Evolutionary conservation across 2,329 filamentous ascomycete genomes (phyloP), one percentile per base, ranked within the genome.

Genomic region (Paecilomyces sp.): DNA sequence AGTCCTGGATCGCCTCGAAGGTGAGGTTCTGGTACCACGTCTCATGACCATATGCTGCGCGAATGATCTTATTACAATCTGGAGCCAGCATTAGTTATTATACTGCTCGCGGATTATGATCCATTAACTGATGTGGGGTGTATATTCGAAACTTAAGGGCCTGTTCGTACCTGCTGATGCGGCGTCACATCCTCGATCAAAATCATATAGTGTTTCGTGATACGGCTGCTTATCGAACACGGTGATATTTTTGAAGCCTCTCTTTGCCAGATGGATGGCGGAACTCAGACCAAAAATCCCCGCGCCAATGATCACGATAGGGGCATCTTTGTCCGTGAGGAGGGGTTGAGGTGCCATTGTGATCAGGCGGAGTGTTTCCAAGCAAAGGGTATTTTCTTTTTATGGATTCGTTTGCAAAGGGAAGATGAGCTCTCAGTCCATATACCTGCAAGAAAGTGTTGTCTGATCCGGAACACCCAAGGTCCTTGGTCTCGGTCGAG

Each of bases 181-280:
- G 1, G 72, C 73, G 64, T 80, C 78, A 55, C 75, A 74, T 24
- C 79, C 80, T 0, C 68, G 60, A 1, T 69, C 62, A 57, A 77
- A 78, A 6, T 75, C 74, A 57, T 82, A 82, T 0, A 65, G 66
- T 0, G 70, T 69, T 34, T 75, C 58, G 12, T 77, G 71, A 34
- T 80, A 72, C 18, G 76, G 69, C 63, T 82, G 78, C 62, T 74
- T 74, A 64, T 84, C 81, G 34, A 83, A 72, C 11, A 83, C 74
- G 8, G 74, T 81, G 28, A 83, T 71, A 60, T 79, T 72, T 5
- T 22, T 71, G 65, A 82, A 83, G 3, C 80, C 81, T 11, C 76
- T 66, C 55, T 70, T 68, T 7, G 74, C 74, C 4, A 81, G 72
- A 63, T 79, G 76, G 30, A 80, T 64, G 1, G 79, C 79, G 7